Base-by-base conservation (phyloP, 2,329 filamentous ascomycete genomes). In the Ophiosphaerella korrae region DNA sequence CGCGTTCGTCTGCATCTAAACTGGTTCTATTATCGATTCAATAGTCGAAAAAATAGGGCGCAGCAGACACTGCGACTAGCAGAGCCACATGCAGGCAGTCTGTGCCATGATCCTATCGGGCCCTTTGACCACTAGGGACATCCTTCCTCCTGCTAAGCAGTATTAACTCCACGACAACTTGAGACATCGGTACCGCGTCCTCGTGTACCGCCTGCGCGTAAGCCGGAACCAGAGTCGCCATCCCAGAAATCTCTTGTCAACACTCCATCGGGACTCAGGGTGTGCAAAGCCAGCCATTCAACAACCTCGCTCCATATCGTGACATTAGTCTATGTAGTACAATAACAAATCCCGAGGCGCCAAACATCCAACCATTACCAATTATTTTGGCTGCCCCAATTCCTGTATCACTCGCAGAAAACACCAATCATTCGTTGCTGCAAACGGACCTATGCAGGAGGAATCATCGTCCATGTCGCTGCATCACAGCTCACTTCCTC, bases 401-500 rank as follows among this genome's bases (percentile, higher is more conserved):
- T 38, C 40, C 31, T 38, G n/a, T 40, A 21, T 23, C n/a, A 24
- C 32, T 23, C 26, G 11, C 7, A 29, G 11, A 29, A 34, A 23
- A 12, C 14, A 13, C 31, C 14, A 36, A 43, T 48, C 37, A 55
- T 18, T 26, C 34, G 14, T 31, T 23, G 7, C 45, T 18, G 35
- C 7, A 42, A 38, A 51, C 18, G 38, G 13, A 9, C 39, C 64
- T 50, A 74, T 42, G 72, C 69, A n/a, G 78, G 70, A 48, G 79
- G 77, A 63, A 81, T 78, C 75, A 81, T 78, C 1, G 77, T 83
- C 83, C 83, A 86, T 7, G 82, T 84, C 42, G 82, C 79, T 38
- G 83, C 83, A 70, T 88, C 84, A 64, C 83, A 86, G 52, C 86
- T 89, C 45, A 94, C 83, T 72, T 95, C 89, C 64, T 96, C 90